Evolutionary conservation across 225 moss, liverwort and hornwort species (phyloP), one percentile per base, ranked within the genome.

Genomic region (Rhytidiadelphus loreus): DNA sequence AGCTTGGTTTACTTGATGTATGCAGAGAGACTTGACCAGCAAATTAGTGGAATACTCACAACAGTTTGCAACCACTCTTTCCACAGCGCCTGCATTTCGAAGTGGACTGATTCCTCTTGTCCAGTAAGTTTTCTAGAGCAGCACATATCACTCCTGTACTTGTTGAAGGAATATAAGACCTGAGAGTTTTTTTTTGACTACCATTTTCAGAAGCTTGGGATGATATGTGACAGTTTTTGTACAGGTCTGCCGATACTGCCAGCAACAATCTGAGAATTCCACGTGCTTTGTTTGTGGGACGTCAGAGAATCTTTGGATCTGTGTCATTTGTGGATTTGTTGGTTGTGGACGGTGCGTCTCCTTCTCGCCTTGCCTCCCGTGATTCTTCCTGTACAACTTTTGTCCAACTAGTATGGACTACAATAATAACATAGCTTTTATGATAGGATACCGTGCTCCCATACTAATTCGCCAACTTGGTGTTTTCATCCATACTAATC

Each of bases 21-120:
- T 83, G 88, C 96, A 98, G 99, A 99, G 92, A 96, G 95, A 87
- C 96, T 99, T 44, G 99, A 99, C 90, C 97, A 99, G 82, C 96
- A 97, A 62, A 95, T 99, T 75, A 99, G 99, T 83, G 99, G 99
- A 90, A 96, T 99, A 63, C 92, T 97, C 79, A 99, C 97, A 28
- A 97, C 99, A 62, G 96, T 97, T 66, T 99, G 99, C 89, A 99
- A 97, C 85, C 99, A 99, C 88, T 96, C 96, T 39, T 99, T 99
- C 79, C 99, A 99, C 89, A 97, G 97, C 85, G 94, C 96, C 21
- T 99, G 99, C 90, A 97, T 97, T 89, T 99, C 99, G 35, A 97
- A 99, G 90, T 99, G 99, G 99, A 99, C 95, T 18, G 97, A 99
- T 87, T 99, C 99, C 56, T 99, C 97, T 76, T 99, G 97, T 84